A percentile compares a stretch with the other conserved stretches of the same genome.
These are phyloP conservation scores for Pterulicium gracile DNA, from an alignment of 1,284 basidiomycete genomes.

Conservation along the genomic window DNA sequence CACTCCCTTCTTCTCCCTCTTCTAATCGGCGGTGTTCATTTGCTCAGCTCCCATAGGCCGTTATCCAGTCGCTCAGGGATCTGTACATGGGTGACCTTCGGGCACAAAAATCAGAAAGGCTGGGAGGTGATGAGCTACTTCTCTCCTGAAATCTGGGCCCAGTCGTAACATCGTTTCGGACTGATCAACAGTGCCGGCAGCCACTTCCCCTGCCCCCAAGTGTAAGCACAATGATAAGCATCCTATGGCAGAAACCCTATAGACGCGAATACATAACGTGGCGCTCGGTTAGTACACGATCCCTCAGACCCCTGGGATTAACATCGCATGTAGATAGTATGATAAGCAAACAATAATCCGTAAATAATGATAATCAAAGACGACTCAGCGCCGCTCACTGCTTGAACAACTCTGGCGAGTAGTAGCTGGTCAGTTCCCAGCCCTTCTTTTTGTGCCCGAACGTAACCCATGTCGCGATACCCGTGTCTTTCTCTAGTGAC, in stretches of 20 bases:
- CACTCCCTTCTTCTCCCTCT: not conserved
- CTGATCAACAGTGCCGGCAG: too few relatives aligned
- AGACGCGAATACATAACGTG: too few relatives aligned
- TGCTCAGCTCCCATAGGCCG: not conserved
- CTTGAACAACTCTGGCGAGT: not conserved
- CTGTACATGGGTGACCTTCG: not conserved
- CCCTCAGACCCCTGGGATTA: too few relatives aligned
- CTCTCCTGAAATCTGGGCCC: not conserved
- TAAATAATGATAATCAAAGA: not conserved
- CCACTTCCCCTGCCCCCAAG: too few relatives aligned
- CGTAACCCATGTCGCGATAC: not conserved
- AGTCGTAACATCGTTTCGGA: too few relatives aligned
- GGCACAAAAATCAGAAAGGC: not conserved
- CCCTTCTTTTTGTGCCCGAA: slow-evolving; percentile 1
- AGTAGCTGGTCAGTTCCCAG: slow-evolving; percentile 3
- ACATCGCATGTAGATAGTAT: too few relatives aligned
- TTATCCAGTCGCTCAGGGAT: not conserved
- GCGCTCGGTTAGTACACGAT: too few relatives aligned
- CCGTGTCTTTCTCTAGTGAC: not conserved
- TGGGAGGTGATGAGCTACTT: not conserved
- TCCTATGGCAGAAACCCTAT: too few relatives aligned
- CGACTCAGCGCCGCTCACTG: not conserved
- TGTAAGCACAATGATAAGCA: too few relatives aligned
- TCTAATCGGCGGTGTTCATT: not conserved
- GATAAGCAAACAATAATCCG: too few relatives aligned